Percentiles rank a stretch among this genome's conserved stretches.
These are phyloP conservation scores for Ceriops decandra DNA, from an alignment of 345 rosid species.

Conservation along the genomic window DNA sequence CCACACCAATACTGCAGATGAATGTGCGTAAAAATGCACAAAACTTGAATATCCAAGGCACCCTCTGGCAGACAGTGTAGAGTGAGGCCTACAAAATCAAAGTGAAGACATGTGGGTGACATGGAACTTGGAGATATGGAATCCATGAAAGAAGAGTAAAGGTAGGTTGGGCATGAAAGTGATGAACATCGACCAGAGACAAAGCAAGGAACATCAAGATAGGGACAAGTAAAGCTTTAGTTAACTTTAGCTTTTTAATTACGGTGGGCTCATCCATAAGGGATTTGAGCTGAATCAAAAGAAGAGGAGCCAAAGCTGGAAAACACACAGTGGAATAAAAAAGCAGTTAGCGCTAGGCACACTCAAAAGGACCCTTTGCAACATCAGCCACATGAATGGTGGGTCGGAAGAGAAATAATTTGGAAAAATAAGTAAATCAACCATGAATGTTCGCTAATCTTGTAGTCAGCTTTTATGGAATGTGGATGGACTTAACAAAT, in stretches of 20 bases:
- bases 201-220: constrained; percentile 51
- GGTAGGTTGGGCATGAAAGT: constrained; percentile 14
- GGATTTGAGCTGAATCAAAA: constrained; percentile 30
- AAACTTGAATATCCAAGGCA: constrained; percentile 38
- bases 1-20: constrained; percentile 20
- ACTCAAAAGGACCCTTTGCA: neutral
- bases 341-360: constrained; percentile 28
- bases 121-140: constrained; percentile 26
- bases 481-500: too few species aligned
- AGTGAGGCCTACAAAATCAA: constrained; percentile 39
- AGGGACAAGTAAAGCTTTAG: constrained; percentile 45
- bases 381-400: too few species aligned
- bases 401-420: too few species aligned
- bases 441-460: too few species aligned
- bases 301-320: constrained; percentile 27
- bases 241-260: constrained; percentile 24
- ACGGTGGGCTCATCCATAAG: constrained; percentile 25
- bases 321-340: constrained; percentile 27
- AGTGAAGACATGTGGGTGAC: constrained; percentile 45
- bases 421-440: too few species aligned
- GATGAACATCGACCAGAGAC: constrained; percentile 27
- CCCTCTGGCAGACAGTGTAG: constrained; percentile 31
- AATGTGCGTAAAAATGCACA: constrained; percentile 24
- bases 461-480: too few species aligned
- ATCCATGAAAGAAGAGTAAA: constrained; percentile 25